Base-by-base conservation (phyloP, 1,284 basidiomycete genomes). In the Ceratobasidium sp. region DNA sequence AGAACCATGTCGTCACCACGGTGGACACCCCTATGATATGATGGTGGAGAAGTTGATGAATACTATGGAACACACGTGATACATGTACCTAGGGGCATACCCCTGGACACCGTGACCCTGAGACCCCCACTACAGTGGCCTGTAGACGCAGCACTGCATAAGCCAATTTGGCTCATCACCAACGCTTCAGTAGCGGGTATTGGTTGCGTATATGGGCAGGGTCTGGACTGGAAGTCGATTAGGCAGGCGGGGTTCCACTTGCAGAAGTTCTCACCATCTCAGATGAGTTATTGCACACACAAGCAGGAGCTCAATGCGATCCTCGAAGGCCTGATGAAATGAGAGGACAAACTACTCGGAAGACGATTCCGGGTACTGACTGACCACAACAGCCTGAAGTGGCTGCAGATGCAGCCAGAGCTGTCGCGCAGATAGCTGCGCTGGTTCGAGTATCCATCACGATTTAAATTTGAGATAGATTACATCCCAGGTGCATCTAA, bases 251-350 rank as follows among this genome's bases (percentile, higher is more conserved):
- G 82, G 0, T 85, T 85, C 75, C 83, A 79, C 72, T 84, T 81
- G 0, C 83, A 81, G 0, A 85, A 85, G 64, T 76, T 85, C 53
- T 83, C 81, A 45, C 59, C 79, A 0, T 82, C 83, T 0, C 76
- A 84, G 74, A 81, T 83, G 75, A 85, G 84, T 45, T 86, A 85
- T 56, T 81, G 81, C 0, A 80, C 84, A 0, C 82, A 85, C 54
- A 79, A 86, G 62, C 82, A 79, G 4, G 85, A 86, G 59, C 81
- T 81, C 0, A 74, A 86, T 1, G 84, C 6, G 6, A 11, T 41
- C 36, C 71, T 86, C 0, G 82, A 84, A 77, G 82, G 81, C 0
- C 77, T 85, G 0, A 66, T 81, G 0, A 83, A 82, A 67, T 84
- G 82, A 82, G 82, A 84, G 57, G 83, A 83, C 59, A 82, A 82